Evolutionary conservation across 2,329 filamentous ascomycete species (phyloP).

Genomic region (Aspergillus aculeatus): DNA sequence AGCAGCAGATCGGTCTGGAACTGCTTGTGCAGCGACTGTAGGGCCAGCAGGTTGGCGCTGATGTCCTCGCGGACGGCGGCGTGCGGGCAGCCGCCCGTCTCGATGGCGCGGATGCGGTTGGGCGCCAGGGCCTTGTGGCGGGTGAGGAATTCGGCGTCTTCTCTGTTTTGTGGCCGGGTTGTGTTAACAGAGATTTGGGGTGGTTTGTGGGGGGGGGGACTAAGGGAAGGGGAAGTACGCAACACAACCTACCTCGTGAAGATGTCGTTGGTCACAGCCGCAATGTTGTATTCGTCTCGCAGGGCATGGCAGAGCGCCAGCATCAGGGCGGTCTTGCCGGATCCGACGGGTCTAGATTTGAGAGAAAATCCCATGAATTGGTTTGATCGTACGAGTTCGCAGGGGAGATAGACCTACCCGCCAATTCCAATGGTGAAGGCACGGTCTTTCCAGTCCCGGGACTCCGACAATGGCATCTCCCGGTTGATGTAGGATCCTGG

Average conservation of each 20-base stretch:
- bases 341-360: conserved; percentile 75
- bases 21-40: conserved; percentile 80
- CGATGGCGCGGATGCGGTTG: conserved; percentile 85
- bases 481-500: conserved; percentile 86
- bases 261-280: conserved; percentile 97
- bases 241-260: conserved; percentile 66
- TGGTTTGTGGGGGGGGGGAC: not conserved
- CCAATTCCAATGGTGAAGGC: conserved; percentile 98
- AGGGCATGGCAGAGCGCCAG: conserved; percentile 84
- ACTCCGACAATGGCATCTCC: conserved; percentile 91
- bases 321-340: conserved; percentile 97
- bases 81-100: conserved; percentile 95
- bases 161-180: conserved; percentile 46
- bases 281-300: conserved; percentile 77
- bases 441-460: conserved; percentile 80
- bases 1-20: conserved; percentile 82
- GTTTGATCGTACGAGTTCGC: too few relatives aligned
- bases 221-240: conserved; percentile 1
- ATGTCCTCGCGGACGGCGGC: conserved; percentile 98
- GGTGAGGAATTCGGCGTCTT: conserved; percentile 97
- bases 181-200: not conserved
- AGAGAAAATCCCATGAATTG: not conserved
- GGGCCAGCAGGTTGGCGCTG: conserved; percentile 83
- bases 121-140: conserved; percentile 79
- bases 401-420: conserved; percentile 60